Base-by-base conservation (phyloP, 2,329 filamentous ascomycete genomes). In the Elsinoe ampelina region DNA sequence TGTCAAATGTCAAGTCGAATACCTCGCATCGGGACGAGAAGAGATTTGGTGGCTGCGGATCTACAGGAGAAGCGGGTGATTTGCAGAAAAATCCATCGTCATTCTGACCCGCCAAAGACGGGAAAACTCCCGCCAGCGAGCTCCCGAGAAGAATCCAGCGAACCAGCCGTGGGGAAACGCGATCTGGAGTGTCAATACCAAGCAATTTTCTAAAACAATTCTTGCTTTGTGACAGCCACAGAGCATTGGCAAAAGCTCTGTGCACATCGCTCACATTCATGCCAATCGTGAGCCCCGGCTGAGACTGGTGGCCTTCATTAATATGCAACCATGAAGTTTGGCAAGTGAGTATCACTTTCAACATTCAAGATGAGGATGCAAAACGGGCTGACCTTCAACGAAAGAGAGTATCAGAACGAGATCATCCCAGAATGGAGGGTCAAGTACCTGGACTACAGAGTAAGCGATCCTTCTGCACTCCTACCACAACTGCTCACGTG, bases 381-480 rank as follows among this genome's bases (percentile, higher is more conserved):
- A 39, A 38, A 35, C 8, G 8, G 17, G 42, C 51, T 60, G 50
- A 60, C 42, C n/a, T 41, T 45, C 26, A 17, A 32, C 12, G 48
- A 52, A 52, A 83, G 80, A 68, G 89, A 95, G 74, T 79, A 95
- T 61, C 89, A 95, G 68, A 82, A 87, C 67, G 87, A 95, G 65
- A 81, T 90, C 55, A 89, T 96, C 62, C 91, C 91, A 68, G 91
- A 97, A 81, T 97, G 92, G 92, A 83, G 87, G 66, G 81, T 85
- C 70, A 95, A 95, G 72, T 97, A 96, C 71, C 80, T 97, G 64
- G 83, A 96, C 72, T 97, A 97, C 78, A 95, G 95, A 79, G 70
- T 63, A 58, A 64, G 63, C 58, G 57, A 57, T 58, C 50, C 63
- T 35, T 26, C 35, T n/a, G 1, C 13, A 12, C 15, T 20, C 43